Evolutionary conservation across 139 green algal genomes (phyloP), one percentile per base, ranked within the genome.

Genomic region (Pycnococcus provasolii): DNA sequence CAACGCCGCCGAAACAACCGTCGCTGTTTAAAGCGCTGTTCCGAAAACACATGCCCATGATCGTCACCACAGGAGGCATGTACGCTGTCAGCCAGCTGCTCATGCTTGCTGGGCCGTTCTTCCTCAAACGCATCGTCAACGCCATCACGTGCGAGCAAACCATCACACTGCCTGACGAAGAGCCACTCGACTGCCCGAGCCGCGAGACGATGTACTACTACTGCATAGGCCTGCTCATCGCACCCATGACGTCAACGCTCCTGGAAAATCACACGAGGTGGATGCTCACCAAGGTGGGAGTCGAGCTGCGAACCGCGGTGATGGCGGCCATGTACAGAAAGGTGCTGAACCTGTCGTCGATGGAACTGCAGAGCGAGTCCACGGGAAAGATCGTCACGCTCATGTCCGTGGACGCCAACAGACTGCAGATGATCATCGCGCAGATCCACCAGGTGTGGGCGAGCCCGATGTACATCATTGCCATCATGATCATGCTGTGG

Each of bases 401-500:
- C 3, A 89, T 89, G 85, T 80, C 63, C 45, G 86, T 86, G 55
- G 85, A 91, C 69, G 80, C 80, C 1, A 79, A 88, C 66, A 87
- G 87, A 75, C 64, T 90, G 62, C 72, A 76, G 70, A 64, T 70
- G 9, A 9, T 74, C 13, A 53, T 66, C 50, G 15, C 42, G 4
- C 44, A 55, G 46, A 63, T 74, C 42, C 68, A 74, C 47, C 54
- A 71, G 41, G 6, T 87, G 52, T 91, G 83, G 83, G 77, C 75
- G 41, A 77, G 73, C 1, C 89, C 89, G 7, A 48, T 79, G 37
- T 85, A 83, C 68, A 86, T 96, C 61, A 73, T 92, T 3, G 80
- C 80, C 0, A 80, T 88, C 13, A 65, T 96, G 55, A 66, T 73
- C 2, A 77, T 96, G 58, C 83, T 96, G 42, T 94, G 85, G 69